Conservation (phyloP, 345 rosid species). For the Salix viminalis region DNA sequence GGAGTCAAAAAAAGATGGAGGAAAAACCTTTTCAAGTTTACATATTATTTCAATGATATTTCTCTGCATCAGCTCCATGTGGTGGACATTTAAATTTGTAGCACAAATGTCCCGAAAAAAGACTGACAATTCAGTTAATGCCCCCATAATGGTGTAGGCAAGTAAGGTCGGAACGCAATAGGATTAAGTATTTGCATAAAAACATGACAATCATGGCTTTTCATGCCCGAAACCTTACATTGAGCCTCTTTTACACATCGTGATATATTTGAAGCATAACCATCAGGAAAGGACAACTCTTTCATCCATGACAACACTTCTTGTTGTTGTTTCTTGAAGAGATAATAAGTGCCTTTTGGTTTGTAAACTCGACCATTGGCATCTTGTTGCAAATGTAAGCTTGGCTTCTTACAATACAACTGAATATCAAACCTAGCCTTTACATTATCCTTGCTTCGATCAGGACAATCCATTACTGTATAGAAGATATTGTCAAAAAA, state of each 20-base stretch:
- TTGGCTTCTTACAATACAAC: neutral
- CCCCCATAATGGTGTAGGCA: neutral
- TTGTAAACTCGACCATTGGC: neutral
- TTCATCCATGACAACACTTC: neutral
- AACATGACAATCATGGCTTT: conserved; percentile 1
- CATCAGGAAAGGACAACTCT: neutral
- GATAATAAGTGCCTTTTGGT: too few species aligned
- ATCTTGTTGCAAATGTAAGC: neutral
- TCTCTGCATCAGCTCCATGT: neutral
- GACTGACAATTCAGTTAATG: neutral
- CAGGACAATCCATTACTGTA: neutral
- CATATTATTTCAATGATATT: neutral
- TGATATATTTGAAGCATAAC: neutral
- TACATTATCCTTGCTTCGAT: neutral
- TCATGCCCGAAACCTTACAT: neutral
- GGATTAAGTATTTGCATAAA: neutral
- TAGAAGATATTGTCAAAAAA: neutral
- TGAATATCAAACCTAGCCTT: neutral
- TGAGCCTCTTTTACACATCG: neutral
- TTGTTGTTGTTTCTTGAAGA: neutral
- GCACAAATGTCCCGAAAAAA: neutral
- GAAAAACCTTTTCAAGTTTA: neutral
- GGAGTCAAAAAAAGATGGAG: neutral
- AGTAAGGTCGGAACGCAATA: neutral
- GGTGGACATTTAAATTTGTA: neutral